Base-by-base conservation (phyloP, 371 early-diverging fungal species). In the Syncephalastrum sp. region DNA sequence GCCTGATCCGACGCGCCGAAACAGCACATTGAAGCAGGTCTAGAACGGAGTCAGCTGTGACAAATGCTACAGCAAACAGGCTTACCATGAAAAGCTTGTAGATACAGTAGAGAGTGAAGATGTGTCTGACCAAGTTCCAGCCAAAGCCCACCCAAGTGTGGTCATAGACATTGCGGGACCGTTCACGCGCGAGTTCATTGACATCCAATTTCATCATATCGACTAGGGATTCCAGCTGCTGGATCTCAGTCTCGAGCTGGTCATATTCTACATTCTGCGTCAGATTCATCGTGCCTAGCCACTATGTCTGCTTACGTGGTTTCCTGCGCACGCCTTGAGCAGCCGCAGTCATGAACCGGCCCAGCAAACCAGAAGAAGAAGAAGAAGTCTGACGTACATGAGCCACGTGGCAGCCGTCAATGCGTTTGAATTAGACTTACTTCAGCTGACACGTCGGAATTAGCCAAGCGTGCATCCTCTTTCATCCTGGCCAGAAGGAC, bases 31-130 rank as follows among this genome's bases (percentile, higher is more conserved):
- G 55, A 92, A 61, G 1, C 83, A 65, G 4, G 92, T 86, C 90
- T 90, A 55, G 1, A 17, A 4, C 7, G 45, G 24, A 8, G 0
- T 51, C 10, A 47, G 48, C 45, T 44, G 23, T 33, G 29, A 45
- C 15, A 23, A n/a, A 41, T 10, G 13, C 4, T 33, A n/a, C 24
- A 17, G 24, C 27, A n/a, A 13, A 13, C 12, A 24, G 42, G 50
- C 72, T 53, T 82, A 90, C 91, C 81, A 87, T 82, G 38, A 86
- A 61, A 23, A 94, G 75, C 58, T 91, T 93, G 78, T 91, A 95
- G 13, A 94, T 58, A 73, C 98, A 97, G 61, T 95, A 96, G 1
- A 86, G 64, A 7, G 93, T 86, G 61, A 97, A 94, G 24, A 91
- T 63, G 54, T 86, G 86, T 17, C 92, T 92, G 54, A 95, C 57